These are phyloP conservation scores for Geum urbanum DNA, from an alignment of 306 rosid species.

Conservation along the genomic window DNA sequence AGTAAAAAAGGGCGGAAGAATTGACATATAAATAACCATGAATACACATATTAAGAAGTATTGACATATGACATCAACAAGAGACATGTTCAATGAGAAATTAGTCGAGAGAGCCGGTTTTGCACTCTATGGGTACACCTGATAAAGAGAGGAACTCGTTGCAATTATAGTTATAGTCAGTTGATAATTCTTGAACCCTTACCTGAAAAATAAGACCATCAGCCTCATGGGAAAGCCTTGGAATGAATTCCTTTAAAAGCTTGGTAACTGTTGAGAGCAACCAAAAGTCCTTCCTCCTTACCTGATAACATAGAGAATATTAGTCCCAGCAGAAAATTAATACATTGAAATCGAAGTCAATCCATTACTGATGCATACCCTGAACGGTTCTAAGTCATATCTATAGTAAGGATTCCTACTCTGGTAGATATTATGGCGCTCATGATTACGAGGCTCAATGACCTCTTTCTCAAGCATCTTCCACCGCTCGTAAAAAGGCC, in stretches of 20 bases:
- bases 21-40: background rate
- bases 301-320: constrained; percentile 50
- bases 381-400: constrained; percentile 92
- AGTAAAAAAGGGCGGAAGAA: background rate
- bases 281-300: constrained; percentile 96
- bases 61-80: background rate
- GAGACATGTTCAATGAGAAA: background rate
- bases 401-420: constrained; percentile 65
- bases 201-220: constrained; percentile 99
- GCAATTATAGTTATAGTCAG: background rate
- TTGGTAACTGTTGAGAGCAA: constrained; percentile 86
- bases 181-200: constrained; percentile 10
- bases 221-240: constrained; percentile 87
- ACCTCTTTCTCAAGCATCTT: constrained; percentile 98
- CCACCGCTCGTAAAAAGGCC: constrained; percentile 94
- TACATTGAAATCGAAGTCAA: background rate
- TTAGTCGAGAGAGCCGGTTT: background rate
- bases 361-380: constrained; percentile 47
- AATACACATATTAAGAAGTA: background rate
- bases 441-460: constrained; percentile 88
- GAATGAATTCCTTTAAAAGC: constrained; percentile 82
- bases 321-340: constrained; percentile 21
- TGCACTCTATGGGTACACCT: background rate
- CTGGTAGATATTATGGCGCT: constrained; percentile 57
- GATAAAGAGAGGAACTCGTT: background rate